These are phyloP conservation scores for Aspergillus felis DNA, from an alignment of 2,329 filamentous ascomycete genomes.

Conservation along the genomic window DNA sequence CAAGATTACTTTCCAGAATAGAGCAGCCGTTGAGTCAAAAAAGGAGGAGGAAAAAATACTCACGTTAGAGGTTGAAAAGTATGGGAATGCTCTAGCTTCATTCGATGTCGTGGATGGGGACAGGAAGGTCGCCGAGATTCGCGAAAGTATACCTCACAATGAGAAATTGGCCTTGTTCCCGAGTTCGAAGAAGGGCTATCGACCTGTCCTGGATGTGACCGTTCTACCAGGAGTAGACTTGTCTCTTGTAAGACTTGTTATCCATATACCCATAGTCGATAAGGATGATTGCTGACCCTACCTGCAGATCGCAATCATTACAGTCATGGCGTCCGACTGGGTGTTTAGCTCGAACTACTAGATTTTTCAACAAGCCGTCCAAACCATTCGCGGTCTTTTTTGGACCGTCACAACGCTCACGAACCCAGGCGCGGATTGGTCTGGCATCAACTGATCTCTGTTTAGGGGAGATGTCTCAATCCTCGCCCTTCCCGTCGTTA, in stretches of 20 bases:
- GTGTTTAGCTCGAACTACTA: conserved; percentile 15
- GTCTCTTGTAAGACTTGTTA: conserved; percentile 17
- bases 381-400: background rate
- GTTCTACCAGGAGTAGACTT: conserved; percentile 23
- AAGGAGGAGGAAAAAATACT: conserved; percentile 15
- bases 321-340: conserved; percentile 18
- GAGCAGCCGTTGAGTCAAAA: conserved; percentile 14
- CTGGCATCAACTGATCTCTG: background rate
- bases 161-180: conserved; percentile 12
- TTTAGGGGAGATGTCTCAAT: background rate
- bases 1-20: conserved; percentile 21
- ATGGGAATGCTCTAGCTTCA: conserved; percentile 13
- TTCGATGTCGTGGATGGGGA: conserved; percentile 22
- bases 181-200: conserved; percentile 15
- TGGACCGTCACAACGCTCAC: background rate
- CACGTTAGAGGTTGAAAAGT: conserved; percentile 14
- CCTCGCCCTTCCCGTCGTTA: background rate
- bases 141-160: conserved; percentile 18
- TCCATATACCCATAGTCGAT: background rate
- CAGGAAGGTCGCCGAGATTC: conserved; percentile 15
- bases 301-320: conserved; percentile 15
- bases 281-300: background rate
- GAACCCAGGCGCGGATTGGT: background rate
- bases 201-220: conserved; percentile 23
- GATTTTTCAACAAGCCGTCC: background rate